phyloP scores from a whole-genome alignment of 225 moss, liverwort and hornwort species.

The Sphagnum contortum region DNA sequence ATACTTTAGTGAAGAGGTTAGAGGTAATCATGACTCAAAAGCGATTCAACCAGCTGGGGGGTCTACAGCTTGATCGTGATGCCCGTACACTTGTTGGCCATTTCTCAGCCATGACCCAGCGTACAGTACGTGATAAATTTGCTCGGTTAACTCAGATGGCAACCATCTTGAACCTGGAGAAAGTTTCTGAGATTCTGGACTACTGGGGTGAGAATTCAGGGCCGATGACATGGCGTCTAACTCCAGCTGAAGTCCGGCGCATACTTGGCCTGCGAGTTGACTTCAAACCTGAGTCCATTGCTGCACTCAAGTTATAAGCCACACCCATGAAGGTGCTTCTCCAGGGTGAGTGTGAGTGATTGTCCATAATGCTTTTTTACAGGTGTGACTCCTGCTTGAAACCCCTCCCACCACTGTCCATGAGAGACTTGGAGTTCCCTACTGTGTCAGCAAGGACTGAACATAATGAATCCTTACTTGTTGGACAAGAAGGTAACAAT shows the following conservation, averaged over 20 bases:
- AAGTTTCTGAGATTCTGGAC: conserved; percentile 81
- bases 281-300: conserved; percentile 78
- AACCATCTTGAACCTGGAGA: conserved; percentile 81
- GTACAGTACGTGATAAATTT: conserved; percentile 86
- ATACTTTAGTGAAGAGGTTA: conserved; percentile 67
- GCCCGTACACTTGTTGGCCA: conserved; percentile 80
- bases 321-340: no score
- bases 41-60: conserved; percentile 83
- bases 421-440: no score
- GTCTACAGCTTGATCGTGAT: conserved; percentile 83
- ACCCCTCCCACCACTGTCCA: no score
- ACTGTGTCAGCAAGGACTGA: no score
- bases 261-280: conserved; percentile 79
- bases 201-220: conserved; percentile 97
- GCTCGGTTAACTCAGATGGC: conserved; percentile 94
- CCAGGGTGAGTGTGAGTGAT: no score
- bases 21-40: conserved; percentile 82
- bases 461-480: no score
- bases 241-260: conserved; percentile 71
- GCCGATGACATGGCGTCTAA: conserved; percentile 90
- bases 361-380: no score
- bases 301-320: conserved; percentile 67
- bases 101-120: conserved; percentile 84
- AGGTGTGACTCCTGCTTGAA: no score
- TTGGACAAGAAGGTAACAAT: no score